Evolutionary conservation across 2,329 filamentous ascomycete species (phyloP).

Genomic region (Pseudocercospora vitis): DNA sequence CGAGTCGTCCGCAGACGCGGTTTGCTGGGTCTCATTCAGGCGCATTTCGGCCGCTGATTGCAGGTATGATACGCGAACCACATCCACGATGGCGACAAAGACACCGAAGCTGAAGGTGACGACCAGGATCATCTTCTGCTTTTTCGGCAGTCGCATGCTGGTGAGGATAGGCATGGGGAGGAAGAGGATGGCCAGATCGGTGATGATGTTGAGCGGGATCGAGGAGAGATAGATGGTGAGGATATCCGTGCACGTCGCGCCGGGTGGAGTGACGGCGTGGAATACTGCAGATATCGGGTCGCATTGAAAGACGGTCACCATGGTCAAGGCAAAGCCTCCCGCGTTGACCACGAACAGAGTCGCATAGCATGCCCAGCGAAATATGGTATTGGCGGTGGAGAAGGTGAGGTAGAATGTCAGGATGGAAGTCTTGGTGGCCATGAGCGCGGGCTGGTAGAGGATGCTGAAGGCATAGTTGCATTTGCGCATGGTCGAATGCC

Average conservation of each 20-base stretch:
- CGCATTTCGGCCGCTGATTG: slow-evolving; percentile 64
- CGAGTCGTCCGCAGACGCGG: slow-evolving; percentile 1
- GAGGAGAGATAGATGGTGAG: slow-evolving; percentile 68
- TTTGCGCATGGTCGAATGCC: slow-evolving; percentile 56
- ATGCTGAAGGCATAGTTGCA: slow-evolving; percentile 62
- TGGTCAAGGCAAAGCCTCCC: slow-evolving; percentile 74
- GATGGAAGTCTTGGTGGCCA: slow-evolving; percentile 91
- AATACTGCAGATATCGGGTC: slow-evolving; percentile 71
- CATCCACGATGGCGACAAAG: slow-evolving; percentile 84
- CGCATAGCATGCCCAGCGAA: slow-evolving; percentile 78
- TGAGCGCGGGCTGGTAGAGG: slow-evolving; percentile 77
- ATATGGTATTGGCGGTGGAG: slow-evolving; percentile 73
- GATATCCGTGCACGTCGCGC: slow-evolving; percentile 59
- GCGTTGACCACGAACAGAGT: slow-evolving; percentile 76
- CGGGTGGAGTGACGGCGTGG: slow-evolving; percentile 45
- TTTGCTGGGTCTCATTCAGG: slow-evolving; percentile 41
- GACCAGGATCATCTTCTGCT: slow-evolving; percentile 85
- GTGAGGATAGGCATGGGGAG: slow-evolving; percentile 87
- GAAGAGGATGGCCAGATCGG: slow-evolving; percentile 82
- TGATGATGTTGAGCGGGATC: slow-evolving; percentile 87
- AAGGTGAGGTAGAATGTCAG: slow-evolving; percentile 85
- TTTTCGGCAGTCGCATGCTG: slow-evolving; percentile 76
- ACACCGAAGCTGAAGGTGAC: slow-evolving; percentile 83
- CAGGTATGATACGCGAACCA: slow-evolving; percentile 85
- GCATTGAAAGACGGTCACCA: slow-evolving; percentile 88